These are phyloP conservation scores for Hypoxylon sp. DNA, from an alignment of 2,329 filamentous ascomycete species.

Conservation along the genomic window DNA sequence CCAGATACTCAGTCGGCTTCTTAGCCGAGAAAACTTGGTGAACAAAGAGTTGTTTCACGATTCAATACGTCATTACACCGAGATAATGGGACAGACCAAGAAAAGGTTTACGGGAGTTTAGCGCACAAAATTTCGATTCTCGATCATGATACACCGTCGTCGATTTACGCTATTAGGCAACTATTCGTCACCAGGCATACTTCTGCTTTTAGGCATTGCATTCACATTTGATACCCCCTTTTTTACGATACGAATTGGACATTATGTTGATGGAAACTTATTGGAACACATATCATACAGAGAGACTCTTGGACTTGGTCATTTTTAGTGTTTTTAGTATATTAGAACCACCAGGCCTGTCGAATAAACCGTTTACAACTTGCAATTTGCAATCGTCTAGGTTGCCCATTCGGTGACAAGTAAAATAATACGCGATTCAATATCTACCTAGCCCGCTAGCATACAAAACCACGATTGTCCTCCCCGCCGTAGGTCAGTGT, in stretches of 20 bases:
- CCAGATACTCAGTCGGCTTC: conserved; percentile 85
- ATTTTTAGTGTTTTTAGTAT: background rate
- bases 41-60: background rate
- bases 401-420: no score
- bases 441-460: background rate
- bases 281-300: background rate
- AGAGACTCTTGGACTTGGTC: background rate
- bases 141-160: conserved; percentile 34
- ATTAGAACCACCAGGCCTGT: background rate
- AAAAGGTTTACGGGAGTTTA: conserved; percentile 20
- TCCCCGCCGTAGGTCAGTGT: background rate
- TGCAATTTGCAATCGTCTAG: no score
- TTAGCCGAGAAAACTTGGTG: conserved; percentile 69
- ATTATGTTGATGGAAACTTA: conserved; percentile 4
- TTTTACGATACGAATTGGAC: conserved; percentile 19
- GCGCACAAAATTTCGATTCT: conserved; percentile 16
- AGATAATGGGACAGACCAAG: background rate
- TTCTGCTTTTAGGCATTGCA: conserved; percentile 51
- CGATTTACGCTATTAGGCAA: conserved; percentile 43
- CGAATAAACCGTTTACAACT: background rate
- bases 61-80: background rate
- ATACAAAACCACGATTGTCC: background rate
- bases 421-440: background rate
- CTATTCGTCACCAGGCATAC: conserved; percentile 32
- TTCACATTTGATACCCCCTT: conserved; percentile 49